These are phyloP conservation scores for Aspergillus cavernicola DNA, from an alignment of 495 filamentous ascomycete genomes.

Conservation along the genomic window DNA sequence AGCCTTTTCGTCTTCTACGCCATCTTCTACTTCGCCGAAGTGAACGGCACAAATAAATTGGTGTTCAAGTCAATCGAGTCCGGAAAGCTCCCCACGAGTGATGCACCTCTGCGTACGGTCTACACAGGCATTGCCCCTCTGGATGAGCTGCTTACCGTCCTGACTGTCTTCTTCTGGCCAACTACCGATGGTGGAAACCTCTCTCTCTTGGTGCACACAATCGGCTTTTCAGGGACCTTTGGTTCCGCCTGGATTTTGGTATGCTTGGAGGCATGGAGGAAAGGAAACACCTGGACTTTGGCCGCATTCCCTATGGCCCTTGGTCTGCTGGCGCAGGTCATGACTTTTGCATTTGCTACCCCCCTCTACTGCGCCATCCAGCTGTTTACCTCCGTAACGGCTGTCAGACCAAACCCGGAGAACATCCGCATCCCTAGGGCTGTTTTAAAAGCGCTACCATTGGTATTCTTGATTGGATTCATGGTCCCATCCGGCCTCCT, in stretches of 20 bases:
- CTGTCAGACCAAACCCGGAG: conserved; percentile 38
- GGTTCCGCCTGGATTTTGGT: conserved; percentile 54
- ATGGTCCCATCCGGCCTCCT: conserved; percentile 49
- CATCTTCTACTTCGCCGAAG: conserved; percentile 37
- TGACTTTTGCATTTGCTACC: conserved; percentile 50
- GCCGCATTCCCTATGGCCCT: conserved; percentile 48
- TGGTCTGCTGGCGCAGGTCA: conserved; percentile 51
- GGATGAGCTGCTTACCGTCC: conserved; percentile 42
- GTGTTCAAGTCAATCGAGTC: conserved; percentile 25
- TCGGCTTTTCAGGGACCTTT: conserved; percentile 52
- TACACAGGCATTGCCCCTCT: conserved; percentile 51
- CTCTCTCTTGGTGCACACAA: conserved; percentile 41
- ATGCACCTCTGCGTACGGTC: conserved; percentile 34
- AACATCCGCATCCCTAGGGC: conserved; percentile 46
- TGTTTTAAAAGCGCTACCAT: conserved; percentile 45
- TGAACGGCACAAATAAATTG: conserved; percentile 39
- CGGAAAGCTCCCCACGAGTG: conserved; percentile 36
- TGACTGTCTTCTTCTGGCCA: conserved; percentile 55
- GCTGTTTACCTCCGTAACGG: conserved; percentile 50
- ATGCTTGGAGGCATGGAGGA: conserved; percentile 52
- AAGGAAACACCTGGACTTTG: conserved; percentile 49
- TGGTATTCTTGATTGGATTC: conserved; percentile 46
- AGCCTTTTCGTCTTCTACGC: conserved; percentile 38
- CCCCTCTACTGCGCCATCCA: conserved; percentile 52
- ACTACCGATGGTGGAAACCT: conserved; percentile 48